A percentile compares a stretch with the other conserved stretches of the same genome.
Evolutionary conservation across 2,329 filamentous ascomycete species (phyloP).

Genomic region (Eutypella sp.): DNA sequence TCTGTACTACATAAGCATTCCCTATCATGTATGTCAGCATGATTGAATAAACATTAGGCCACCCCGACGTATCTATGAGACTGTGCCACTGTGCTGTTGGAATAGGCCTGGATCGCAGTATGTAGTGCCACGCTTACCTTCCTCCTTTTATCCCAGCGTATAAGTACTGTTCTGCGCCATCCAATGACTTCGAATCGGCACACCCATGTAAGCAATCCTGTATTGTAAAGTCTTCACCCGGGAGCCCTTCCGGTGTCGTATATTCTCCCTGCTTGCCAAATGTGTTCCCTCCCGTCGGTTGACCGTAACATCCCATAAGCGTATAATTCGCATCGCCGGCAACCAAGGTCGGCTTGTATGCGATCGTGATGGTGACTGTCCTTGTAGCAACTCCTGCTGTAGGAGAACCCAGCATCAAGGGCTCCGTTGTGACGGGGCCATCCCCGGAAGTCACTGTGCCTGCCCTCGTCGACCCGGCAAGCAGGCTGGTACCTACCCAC

Average conservation of each 20-base stretch:
- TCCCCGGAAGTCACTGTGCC: conserved; percentile 5
- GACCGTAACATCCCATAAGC: conserved; percentile 21
- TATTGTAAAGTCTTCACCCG: conserved; percentile 15
- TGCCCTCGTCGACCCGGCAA: conserved; percentile 13
- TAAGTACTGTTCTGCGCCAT: conserved; percentile 5
- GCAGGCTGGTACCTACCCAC: conserved; percentile 16
- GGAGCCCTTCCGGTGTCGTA: conserved; percentile 6
- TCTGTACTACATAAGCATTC: conserved; percentile 19
- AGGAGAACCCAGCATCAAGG: conserved; percentile 15
- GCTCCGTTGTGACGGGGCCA: conserved; percentile 6
- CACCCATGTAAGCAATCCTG: conserved; percentile 19
- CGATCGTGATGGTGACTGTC: conserved; percentile 23
- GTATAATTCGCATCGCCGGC: conserved; percentile 16
- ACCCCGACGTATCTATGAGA: too few relatives aligned
- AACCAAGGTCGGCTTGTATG: conserved; percentile 19
- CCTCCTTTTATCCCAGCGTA: conserved; percentile 21
- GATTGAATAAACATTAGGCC: too few relatives aligned
- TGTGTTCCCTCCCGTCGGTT: conserved; percentile 9
- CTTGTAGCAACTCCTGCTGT: conserved; percentile 12
- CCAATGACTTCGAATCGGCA: conserved; percentile 4
- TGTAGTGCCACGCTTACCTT: too few relatives aligned
- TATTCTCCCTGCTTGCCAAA: conserved; percentile 17
- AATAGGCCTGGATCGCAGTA: neutral
- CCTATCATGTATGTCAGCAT: conserved; percentile 8
- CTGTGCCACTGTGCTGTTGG: neutral